Percentiles rank a stretch among this genome's conserved stretches.
Conservation (phyloP, 2,329 filamentous ascomycete species). For the Akanthomyces muscarius region DNA sequence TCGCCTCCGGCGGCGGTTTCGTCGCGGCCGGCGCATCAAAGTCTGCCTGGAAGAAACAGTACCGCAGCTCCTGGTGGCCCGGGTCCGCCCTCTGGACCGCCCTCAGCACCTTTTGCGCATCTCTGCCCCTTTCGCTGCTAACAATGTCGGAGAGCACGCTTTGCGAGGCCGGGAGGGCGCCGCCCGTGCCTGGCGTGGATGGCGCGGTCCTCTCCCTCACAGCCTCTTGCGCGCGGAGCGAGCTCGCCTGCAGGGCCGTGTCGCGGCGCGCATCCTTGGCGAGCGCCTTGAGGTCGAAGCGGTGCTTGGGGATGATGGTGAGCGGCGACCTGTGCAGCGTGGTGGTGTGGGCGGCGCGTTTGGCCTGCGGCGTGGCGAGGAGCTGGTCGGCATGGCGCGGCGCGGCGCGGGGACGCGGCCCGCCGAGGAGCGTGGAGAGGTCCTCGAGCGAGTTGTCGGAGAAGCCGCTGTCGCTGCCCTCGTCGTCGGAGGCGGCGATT, state of each 20-base stretch:
- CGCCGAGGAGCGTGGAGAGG: constrained; percentile 35
- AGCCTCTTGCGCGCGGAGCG: constrained; percentile 39
- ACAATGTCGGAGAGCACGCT: constrained; percentile 29
- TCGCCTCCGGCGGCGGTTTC: constrained; percentile 29
- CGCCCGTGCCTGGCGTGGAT: constrained; percentile 11
- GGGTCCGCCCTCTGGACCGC: constrained; percentile 50
- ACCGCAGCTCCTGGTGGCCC: constrained; percentile 34
- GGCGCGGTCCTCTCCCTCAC: constrained; percentile 13
- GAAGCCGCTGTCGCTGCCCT: constrained; percentile 51
- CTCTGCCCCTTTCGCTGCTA: constrained; percentile 35
- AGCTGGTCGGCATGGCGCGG: constrained; percentile 15
- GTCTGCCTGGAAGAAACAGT: constrained; percentile 48
- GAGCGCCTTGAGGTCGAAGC: constrained; percentile 60
- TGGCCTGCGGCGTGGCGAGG: constrained; percentile 9
- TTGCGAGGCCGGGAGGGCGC: neutral
- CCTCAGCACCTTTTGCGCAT: constrained; percentile 41
- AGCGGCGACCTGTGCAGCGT: constrained; percentile 43
- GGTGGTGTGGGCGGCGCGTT: constrained; percentile 46
- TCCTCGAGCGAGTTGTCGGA: constrained; percentile 58
- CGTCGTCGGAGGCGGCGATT: constrained; percentile 69
- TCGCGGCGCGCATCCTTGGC: constrained; percentile 57
- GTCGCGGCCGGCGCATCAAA: constrained; percentile 22
- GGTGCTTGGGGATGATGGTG: constrained; percentile 52
- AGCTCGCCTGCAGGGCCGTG: constrained; percentile 54
- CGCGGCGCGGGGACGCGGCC: constrained; percentile 22